These are phyloP conservation scores for Yamadazyma blattariae DNA, from an alignment of 1,139 yeast species.

Conservation along the genomic window DNA sequence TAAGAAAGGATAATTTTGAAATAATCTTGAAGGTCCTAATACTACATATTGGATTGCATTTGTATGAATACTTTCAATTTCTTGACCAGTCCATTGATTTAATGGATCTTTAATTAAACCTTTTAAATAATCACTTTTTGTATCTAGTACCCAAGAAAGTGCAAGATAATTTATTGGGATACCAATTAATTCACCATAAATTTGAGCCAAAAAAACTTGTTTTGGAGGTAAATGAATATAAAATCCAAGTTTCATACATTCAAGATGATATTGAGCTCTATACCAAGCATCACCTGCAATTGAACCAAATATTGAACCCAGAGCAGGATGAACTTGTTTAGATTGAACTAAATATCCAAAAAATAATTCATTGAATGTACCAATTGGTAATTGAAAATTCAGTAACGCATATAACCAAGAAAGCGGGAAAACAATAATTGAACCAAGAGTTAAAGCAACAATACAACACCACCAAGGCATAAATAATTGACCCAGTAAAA, in stretches of 20 bases:
- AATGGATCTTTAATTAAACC: constrained; percentile 41
- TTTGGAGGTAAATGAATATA: constrained; percentile 48
- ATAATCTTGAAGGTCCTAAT: constrained; percentile 44
- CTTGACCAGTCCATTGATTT: constrained; percentile 54
- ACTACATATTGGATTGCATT: constrained; percentile 51
- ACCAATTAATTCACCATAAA: constrained; percentile 50
- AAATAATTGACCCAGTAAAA: constrained; percentile 37
- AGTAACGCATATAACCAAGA: constrained; percentile 51
- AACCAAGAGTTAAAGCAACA: constrained; percentile 41
- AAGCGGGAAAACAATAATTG: constrained; percentile 46
- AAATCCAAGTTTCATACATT: constrained; percentile 47
- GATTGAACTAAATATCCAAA: constrained; percentile 45
- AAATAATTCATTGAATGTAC: constrained; percentile 48
- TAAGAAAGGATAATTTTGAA: constrained; percentile 35
- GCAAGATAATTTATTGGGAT: constrained; percentile 49
- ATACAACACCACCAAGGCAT: constrained; percentile 51
- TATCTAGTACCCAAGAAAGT: constrained; percentile 41
- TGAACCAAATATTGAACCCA: constrained; percentile 48
- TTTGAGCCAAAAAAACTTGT: constrained; percentile 45
- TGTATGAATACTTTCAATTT: constrained; percentile 37
- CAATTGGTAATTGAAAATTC: constrained; percentile 50
- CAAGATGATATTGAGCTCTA: constrained; percentile 48
- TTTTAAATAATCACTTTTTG: constrained; percentile 36
- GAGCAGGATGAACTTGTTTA: constrained; percentile 40
- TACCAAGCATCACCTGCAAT: constrained; percentile 56